Base-by-base conservation (phyloP, 768 basidiomycete species). In the Suillus cothurnatus region DNA sequence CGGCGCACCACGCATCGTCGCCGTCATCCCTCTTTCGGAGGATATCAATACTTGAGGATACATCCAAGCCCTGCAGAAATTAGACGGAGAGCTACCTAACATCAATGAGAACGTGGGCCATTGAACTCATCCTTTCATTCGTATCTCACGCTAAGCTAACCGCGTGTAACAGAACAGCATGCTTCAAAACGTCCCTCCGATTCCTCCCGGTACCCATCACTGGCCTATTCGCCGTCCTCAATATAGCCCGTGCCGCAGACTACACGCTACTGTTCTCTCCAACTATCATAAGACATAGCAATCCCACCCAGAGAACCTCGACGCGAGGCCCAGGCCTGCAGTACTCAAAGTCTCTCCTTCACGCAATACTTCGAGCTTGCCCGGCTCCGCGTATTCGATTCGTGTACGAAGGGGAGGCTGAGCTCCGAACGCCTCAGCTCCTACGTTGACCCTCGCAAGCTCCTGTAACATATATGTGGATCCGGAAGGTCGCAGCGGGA, bases 341-440 rank as follows among this genome's bases (percentile, higher is more conserved):
- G 84, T 94, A 55, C 79, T 94, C 62, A 95, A 94, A 79, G 96
- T 5, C 84, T 96, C 14, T 97, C 95, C 11, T 99, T 98, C 81
- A 88, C 96, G 63, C 89, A 90, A 68, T 98, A 97, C 78, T 99
- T 99, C 76, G 92, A 93, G 66, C 97, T 97, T 2, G 82, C 85
- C 32, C 90, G 95, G 71, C 79, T 83, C 11, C 84, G 89, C 38
- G 82, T 98, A 0, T 92, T 88, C 71, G 93, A 95, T 76, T 92
- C 53, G 86, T 97, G 19, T 83, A 95, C 21, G 96, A 97, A 97
- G 2, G 79, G 83, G 12, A 69, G 70, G 32, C 76, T 98, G 47
- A 93, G 90, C 38, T 89, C 92, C 15, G 90, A 97, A 73, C 79
- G 96, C 41, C 81, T 99, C 57, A 82, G n/a, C n/a, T n/a, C n/a